Percentiles rank a stretch among this genome's conserved stretches.
Evolutionary conservation across 2,329 filamentous ascomycete genomes (phyloP).

Genomic region (Ophiostoma novo-ulmi): DNA sequence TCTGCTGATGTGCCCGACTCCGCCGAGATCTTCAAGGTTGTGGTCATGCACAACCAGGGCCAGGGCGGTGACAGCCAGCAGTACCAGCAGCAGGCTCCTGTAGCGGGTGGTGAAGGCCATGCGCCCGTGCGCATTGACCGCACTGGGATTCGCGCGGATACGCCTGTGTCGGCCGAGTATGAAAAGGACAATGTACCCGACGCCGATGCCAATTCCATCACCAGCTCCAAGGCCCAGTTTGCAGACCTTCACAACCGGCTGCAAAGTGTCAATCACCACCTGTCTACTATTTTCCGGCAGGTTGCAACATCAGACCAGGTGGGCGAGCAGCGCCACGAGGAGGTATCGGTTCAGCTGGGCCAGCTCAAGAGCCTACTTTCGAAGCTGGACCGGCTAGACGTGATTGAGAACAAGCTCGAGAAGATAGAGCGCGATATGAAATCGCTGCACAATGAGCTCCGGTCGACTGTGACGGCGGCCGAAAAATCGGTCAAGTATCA

Average conservation of each 20-base stretch:
- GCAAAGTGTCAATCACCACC: slow-evolving; percentile 65
- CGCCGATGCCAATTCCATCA: slow-evolving; percentile 43
- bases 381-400: slow-evolving; percentile 38
- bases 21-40: slow-evolving; percentile 86
- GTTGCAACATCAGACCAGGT: slow-evolving; percentile 48
- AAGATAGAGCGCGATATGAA: slow-evolving; percentile 56
- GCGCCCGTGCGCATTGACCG: background rate
- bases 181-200: slow-evolving; percentile 43
- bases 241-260: slow-evolving; percentile 79
- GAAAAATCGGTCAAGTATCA: slow-evolving; percentile 51
- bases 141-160: slow-evolving; percentile 10
- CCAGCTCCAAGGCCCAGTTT: slow-evolving; percentile 60
- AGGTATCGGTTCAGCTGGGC: slow-evolving; percentile 46
- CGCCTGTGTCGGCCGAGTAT: slow-evolving; percentile 25
- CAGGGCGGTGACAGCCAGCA: slow-evolving; percentile 35
- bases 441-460: slow-evolving; percentile 51
- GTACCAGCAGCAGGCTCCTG: slow-evolving; percentile 20
- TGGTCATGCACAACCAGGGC: slow-evolving; percentile 57
- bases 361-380: slow-evolving; percentile 44
- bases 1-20: slow-evolving; percentile 90
- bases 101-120: background rate
- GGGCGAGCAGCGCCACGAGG: slow-evolving; percentile 53
- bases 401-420: slow-evolving; percentile 42
- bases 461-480: slow-evolving; percentile 29
- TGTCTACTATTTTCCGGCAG: slow-evolving; percentile 57